These are phyloP conservation scores for Graphiopsis chlorocephala DNA, from an alignment of 2,329 filamentous ascomycete genomes.

Conservation along the genomic window DNA sequence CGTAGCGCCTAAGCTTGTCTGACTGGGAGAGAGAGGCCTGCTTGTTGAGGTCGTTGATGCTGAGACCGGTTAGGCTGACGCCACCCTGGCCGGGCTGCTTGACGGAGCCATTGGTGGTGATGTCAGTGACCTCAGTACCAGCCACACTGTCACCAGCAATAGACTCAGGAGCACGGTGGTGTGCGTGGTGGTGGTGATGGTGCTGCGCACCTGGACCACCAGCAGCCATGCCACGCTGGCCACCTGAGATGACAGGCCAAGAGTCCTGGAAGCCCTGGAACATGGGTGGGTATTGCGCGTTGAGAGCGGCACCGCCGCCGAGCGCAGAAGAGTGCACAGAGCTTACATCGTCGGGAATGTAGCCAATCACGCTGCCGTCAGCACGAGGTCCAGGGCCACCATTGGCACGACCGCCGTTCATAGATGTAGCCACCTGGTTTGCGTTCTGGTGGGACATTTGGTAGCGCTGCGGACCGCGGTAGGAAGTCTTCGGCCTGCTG, in stretches of 20 bases:
- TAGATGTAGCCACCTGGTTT: conserved; percentile 56
- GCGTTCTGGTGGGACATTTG: conserved; percentile 74
- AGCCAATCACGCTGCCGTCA: conserved; percentile 88
- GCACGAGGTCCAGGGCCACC: conserved; percentile 39
- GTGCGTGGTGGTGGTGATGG: conserved; percentile 10
- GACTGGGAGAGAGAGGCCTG: conserved; percentile 73
- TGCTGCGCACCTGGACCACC: conserved; percentile 23
- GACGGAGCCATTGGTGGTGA: conserved; percentile 71
- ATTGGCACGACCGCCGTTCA: conserved; percentile 52
- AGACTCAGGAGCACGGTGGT: conserved; percentile 48
- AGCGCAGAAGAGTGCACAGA: conserved; percentile 92
- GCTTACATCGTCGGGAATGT: conserved; percentile 95
- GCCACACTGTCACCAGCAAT: conserved; percentile 90
- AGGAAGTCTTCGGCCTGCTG: conserved; percentile 86
- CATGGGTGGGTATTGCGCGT: conserved; percentile 75
- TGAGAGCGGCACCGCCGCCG: conserved; percentile 68
- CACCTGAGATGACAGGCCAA: conserved; percentile 69
- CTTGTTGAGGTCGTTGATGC: conserved; percentile 68
- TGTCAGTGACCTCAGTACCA: conserved; percentile 84
- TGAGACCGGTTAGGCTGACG: conserved; percentile 82
- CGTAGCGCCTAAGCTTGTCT: conserved; percentile 90
- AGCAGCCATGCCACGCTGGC: conserved; percentile 61
- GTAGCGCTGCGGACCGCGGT: conserved; percentile 83
- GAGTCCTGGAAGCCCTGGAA: conserved; percentile 89
- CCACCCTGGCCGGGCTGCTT: conserved; percentile 67